phyloP scores from a whole-genome alignment of 108 stramenopile species.

The Pseudonitzschia pungens region DNA sequence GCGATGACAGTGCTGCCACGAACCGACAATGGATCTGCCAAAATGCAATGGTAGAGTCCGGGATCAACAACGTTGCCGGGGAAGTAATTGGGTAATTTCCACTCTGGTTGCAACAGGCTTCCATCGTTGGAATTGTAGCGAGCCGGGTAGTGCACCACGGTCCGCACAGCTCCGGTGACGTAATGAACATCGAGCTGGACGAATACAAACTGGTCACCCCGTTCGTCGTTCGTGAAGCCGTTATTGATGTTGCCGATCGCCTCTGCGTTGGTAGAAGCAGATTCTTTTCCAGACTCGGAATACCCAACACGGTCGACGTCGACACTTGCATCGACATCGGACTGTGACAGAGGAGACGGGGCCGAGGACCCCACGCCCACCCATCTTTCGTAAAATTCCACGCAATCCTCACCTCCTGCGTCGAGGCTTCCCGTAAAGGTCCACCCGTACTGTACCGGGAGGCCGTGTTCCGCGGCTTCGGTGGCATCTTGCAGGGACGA shows the following conservation, averaged over 20 bases:
- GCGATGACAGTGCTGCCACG: background rate
- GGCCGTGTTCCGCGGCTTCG: conserved; percentile 10
- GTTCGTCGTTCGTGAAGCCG: background rate
- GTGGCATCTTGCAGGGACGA: background rate
- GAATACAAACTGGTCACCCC: background rate
- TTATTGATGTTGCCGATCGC: background rate
- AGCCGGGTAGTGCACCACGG: conserved; percentile 43
- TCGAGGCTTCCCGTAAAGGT: conserved; percentile 50
- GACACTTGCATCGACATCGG: background rate
- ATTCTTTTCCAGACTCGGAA: background rate
- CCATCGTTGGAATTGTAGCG: background rate
- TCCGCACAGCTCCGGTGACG: conserved; percentile 50
- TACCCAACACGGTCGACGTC: background rate
- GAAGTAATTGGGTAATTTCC: background rate
- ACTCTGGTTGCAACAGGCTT: background rate
- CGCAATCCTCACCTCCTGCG: background rate
- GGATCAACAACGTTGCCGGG: background rate
- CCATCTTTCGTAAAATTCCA: conserved; percentile 57
- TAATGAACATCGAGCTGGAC: conserved; percentile 57
- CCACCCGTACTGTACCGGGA: conserved; percentile 42
- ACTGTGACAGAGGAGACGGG: background rate
- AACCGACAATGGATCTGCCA: background rate
- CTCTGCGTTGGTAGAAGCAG: background rate
- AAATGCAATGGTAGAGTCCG: conserved; percentile 1
- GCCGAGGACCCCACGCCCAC: background rate